These are phyloP conservation scores for Suillus weaverae DNA, from an alignment of 768 basidiomycete genomes.

Conservation along the genomic window DNA sequence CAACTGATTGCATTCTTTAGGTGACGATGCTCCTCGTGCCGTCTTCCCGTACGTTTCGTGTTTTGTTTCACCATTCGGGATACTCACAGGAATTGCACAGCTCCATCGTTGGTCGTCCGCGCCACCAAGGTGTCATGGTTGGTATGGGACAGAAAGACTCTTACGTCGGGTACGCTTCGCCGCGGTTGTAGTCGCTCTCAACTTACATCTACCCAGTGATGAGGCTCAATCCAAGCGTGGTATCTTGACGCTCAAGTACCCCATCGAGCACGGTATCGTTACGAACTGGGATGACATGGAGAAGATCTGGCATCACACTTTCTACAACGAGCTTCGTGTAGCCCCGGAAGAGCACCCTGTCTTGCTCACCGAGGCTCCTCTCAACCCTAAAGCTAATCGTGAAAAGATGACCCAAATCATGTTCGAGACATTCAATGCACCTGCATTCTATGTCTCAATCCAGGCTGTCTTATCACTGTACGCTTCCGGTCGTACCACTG, in stretches of 20 bases:
- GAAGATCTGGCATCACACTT: slow-evolving; percentile 98
- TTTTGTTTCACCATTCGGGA: background rate
- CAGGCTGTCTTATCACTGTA: slow-evolving; percentile 79
- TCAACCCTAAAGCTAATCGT: slow-evolving; percentile 72
- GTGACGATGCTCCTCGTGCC: slow-evolving; percentile 87
- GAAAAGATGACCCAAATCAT: slow-evolving; percentile 81
- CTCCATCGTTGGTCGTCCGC: slow-evolving; percentile 92
- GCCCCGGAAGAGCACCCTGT: slow-evolving; percentile 78
- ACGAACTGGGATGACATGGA: slow-evolving; percentile 99
- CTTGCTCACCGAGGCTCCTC: slow-evolving; percentile 68
- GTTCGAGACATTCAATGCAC: slow-evolving; percentile 78
- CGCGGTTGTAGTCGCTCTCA: background rate
- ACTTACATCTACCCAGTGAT: slow-evolving; percentile 48
- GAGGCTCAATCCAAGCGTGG: slow-evolving; percentile 95
- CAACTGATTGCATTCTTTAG: slow-evolving; percentile 37
- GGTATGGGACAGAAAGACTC: slow-evolving; percentile 98
- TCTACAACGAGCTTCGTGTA: slow-evolving; percentile 82
- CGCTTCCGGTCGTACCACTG: slow-evolving; percentile 93
- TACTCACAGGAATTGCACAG: slow-evolving; percentile 35
- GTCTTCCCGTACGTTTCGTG: slow-evolving; percentile 83
- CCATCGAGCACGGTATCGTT: slow-evolving; percentile 91
- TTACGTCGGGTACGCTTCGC: slow-evolving; percentile 73
- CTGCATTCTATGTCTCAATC: slow-evolving; percentile 74
- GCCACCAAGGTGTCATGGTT: slow-evolving; percentile 95
- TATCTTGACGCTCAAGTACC: slow-evolving; percentile 91